Base-by-base conservation (phyloP, 2,329 filamentous ascomycete genomes). In the Knoxdaviesia proteae region DNA sequence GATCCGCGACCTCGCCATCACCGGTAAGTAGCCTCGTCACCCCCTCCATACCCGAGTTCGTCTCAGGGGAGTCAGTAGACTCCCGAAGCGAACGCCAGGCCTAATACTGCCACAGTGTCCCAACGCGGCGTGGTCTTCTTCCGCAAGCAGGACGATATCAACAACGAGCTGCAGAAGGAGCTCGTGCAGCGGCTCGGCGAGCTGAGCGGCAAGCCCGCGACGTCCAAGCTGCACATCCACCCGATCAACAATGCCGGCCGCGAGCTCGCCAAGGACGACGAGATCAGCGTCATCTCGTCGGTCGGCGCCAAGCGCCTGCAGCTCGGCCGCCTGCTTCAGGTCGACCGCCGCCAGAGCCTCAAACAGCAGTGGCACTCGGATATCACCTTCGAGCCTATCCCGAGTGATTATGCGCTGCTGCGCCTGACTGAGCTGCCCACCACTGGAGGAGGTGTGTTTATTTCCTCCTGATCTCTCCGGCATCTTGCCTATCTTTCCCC, bases 61-160 rank as follows among this genome's bases (percentile, higher is more conserved):
- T 20, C 20, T 20, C 20, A 20, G 20, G 20, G 20, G 3, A 20
- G 3, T 2, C 20, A 20, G 20, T 20, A 20, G 20, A 20, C 20
- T 20, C 20, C 20, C 20, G 20, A 20, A 20, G 20, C 20, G 20
- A 20, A 20, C 20, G 20, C 20, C 20, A 20, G 20, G 20, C 34
- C 31, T 6, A 30, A 34, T 44, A 36, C 32, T 5, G 32, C 10
- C 29, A 37, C 29, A 79, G 76, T 82, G 48, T 80, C 77, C 1
- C 69, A 73, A 46, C 69, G 77, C 0, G 77, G 77, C 7, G 77
- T 82, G 4, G 75, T 81, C 33, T 80, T 81, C 60, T 79, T 82
- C 58, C 69, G 76, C 20, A 65, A 69, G 32, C 77, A 83, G 48
- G 63, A 77, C 51, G 60, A 63, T 34, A 56, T 80, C 35, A 67